These are phyloP conservation scores for Aspergillus nomiae DNA, from an alignment of 2,329 filamentous ascomycete species.

Conservation along the genomic window DNA sequence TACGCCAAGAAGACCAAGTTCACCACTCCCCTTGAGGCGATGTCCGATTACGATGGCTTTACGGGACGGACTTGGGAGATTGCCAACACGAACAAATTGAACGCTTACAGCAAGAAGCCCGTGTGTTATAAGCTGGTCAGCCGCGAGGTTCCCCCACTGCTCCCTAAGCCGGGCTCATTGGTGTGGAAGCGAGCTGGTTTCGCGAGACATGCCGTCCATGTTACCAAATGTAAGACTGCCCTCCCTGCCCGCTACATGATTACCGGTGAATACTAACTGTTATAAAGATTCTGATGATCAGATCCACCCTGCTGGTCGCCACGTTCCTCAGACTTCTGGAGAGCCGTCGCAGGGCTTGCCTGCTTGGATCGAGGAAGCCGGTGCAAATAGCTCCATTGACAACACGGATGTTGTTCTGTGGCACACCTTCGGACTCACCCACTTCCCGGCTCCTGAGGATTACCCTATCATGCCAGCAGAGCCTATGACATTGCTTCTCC, in stretches of 20 bases:
- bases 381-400: slow-evolving; percentile 68
- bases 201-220: slow-evolving; percentile 81
- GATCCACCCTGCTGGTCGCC: slow-evolving; percentile 80
- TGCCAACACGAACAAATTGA: slow-evolving; percentile 78
- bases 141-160: slow-evolving; percentile 73
- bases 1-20: slow-evolving; percentile 82
- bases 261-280: background rate
- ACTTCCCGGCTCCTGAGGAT: slow-evolving; percentile 87
- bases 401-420: slow-evolving; percentile 87
- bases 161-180: slow-evolving; percentile 78
- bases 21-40: slow-evolving; percentile 66
- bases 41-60: slow-evolving; percentile 77
- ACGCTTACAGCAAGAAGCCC: slow-evolving; percentile 83
- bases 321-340: slow-evolving; percentile 85
- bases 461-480: slow-evolving; percentile 90
- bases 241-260: background rate
- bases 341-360: slow-evolving; percentile 73
- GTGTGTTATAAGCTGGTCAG: slow-evolving; percentile 87
- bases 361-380: slow-evolving; percentile 68
- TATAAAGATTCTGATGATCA: slow-evolving; percentile 72
- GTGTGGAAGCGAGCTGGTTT: slow-evolving; percentile 92
- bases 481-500: slow-evolving; percentile 77
- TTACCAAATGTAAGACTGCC: slow-evolving; percentile 75
- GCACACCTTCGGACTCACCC: slow-evolving; percentile 90
- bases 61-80: slow-evolving; percentile 90